These are phyloP conservation scores for Salix caprea DNA, from an alignment of 345 rosid genomes.

Conservation along the genomic window DNA sequence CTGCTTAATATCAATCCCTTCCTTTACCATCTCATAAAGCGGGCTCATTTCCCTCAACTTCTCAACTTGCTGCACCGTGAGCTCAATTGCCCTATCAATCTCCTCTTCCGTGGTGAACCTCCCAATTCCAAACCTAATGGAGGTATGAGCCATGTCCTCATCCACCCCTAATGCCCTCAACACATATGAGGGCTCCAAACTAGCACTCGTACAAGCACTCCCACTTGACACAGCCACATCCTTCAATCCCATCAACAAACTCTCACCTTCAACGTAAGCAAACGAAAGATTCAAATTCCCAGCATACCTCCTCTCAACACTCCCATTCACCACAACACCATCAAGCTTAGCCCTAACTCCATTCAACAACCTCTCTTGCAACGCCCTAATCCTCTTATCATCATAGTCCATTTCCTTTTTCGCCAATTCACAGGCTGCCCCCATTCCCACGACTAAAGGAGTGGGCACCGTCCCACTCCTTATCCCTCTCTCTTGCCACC, in stretches of 20 bases:
- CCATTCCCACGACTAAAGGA: conserved; percentile 82
- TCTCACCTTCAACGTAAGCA: conserved; percentile 97
- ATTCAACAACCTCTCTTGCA: conserved; percentile 68
- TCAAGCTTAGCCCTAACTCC: conserved; percentile 71
- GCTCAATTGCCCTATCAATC: conserved; percentile 76
- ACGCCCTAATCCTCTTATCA: conserved; percentile 48
- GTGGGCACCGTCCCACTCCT: conserved; percentile 80
- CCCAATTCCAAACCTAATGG: conserved; percentile 94
- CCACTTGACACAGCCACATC: conserved; percentile 99
- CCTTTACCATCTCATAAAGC: conserved; percentile 86
- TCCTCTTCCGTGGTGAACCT: conserved; percentile 89
- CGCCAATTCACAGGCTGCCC: conserved; percentile 82
- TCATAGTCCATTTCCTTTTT: conserved; percentile 91
- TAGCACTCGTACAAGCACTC: conserved; percentile 97
- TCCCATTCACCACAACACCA: conserved; percentile 86
- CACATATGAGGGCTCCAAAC: conserved; percentile 95
- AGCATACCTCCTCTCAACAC: conserved; percentile 64
- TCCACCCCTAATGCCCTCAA: conserved; percentile 96
- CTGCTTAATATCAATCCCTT: conserved; percentile 62
- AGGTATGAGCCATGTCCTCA: conserved; percentile 84
- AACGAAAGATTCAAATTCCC: conserved; percentile 91
- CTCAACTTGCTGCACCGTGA: conserved; percentile 77
- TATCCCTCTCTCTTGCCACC: conserved; percentile 99
- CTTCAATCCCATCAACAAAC: conserved; percentile 93
- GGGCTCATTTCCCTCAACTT: conserved; percentile 87